Base-by-base conservation (phyloP, 2,329 filamentous ascomycete genomes). In the Paramyrothecium sp. region DNA sequence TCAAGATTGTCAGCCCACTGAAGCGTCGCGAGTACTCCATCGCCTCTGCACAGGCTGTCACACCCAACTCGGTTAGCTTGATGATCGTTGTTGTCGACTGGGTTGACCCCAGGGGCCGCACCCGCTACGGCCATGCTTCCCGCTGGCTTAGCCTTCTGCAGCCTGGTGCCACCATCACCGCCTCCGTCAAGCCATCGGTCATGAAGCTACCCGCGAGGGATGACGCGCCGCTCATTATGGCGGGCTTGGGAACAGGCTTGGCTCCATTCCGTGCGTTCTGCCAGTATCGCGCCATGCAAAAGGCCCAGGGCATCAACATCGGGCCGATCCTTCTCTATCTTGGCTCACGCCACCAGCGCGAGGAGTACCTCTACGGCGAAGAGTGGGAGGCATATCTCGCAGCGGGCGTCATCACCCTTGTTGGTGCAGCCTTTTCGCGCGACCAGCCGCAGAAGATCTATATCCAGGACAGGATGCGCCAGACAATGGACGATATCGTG, bases 11-110 rank as follows among this genome's bases (percentile, higher is more conserved):
- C 63, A 85, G 83, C 63, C 94, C 95, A 13, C 88, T 97, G 80
- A 99, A 99, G 84, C 91, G 95, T 60, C 87, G 95, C 68, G 95
- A 99, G 77, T 99, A 99, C 83, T 97, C 92, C n/a, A 98, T 99
- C 65, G 95, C 95, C 20, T 98, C 95, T 3, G 95, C 92, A 56
- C 95, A 99, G 78, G 92, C 94, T 67, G 94, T 98, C 46, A 93
- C 91, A 1, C 93, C 95, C 20, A 93, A 81, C 69, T 88, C 86
- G n/a, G 92, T 99, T 58, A 86, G 93, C 10, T 86, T 99, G 62
- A 95, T 98, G 87, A 96, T 99, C 69, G 95, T 99, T 59, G 96
- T 95, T 3, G 95, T 99, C 68, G 88, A 91, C 80, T 99, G 95
- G 95, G 88, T 93, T 63, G 94, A 98, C 75, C 83, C 90, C 63